phyloP scores from a whole-genome alignment of 2,329 filamentous ascomycete species.

The Talaromyces funiculosus region DNA sequence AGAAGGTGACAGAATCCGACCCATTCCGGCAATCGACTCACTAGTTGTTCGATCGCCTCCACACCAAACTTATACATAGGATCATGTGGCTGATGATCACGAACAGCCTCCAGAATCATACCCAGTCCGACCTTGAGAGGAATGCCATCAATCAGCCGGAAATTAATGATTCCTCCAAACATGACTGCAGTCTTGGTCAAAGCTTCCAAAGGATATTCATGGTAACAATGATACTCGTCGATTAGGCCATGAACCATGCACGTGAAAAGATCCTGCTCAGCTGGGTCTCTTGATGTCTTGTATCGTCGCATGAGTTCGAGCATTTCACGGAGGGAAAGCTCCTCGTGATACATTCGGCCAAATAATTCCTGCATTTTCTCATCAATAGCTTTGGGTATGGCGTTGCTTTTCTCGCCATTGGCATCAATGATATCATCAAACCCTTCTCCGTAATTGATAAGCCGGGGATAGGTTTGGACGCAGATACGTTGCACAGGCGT shows the following conservation, averaged over 20 bases:
- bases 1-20: conserved; percentile 88
- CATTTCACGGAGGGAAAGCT: conserved; percentile 78
- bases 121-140: conserved; percentile 89
- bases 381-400: conserved; percentile 71
- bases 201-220: conserved; percentile 92
- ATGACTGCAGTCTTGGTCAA: conserved; percentile 92
- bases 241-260: conserved; percentile 98
- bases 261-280: conserved; percentile 90
- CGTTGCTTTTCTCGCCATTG: conserved; percentile 76
- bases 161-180: conserved; percentile 94
- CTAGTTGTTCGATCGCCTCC: conserved; percentile 86
- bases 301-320: conserved; percentile 78
- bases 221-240: conserved; percentile 93
- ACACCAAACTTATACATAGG: conserved; percentile 98
- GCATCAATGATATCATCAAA: conserved; percentile 86
- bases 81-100: conserved; percentile 73
- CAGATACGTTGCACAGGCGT: conserved; percentile 79
- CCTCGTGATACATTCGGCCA: conserved; percentile 94
- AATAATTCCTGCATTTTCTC: conserved; percentile 95
- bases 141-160: conserved; percentile 81
- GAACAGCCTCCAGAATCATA: conserved; percentile 95
- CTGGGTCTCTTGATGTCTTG: conserved; percentile 76
- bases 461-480: conserved; percentile 83
- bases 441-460: conserved; percentile 94
- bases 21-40: conserved; percentile 81